Evolutionary conservation across 108 stramenopile species (phyloP).

Genomic region (Nannochloropsis salina): DNA sequence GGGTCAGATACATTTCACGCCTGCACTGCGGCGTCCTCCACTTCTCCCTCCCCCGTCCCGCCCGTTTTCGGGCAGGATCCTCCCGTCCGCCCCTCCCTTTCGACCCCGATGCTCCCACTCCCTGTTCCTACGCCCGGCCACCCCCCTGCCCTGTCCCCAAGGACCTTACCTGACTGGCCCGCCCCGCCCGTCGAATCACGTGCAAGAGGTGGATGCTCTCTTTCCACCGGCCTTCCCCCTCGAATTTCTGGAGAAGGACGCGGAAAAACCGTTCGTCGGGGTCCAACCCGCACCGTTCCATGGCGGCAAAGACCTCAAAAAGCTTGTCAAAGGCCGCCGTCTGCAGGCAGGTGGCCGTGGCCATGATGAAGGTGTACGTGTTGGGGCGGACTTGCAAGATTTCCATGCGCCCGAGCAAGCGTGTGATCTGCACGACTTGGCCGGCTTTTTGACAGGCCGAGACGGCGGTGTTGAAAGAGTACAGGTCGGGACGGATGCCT

Average conservation of each 20-base stretch:
- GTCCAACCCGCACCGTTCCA: slow-evolving; percentile 4
- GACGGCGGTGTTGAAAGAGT: slow-evolving; percentile 38
- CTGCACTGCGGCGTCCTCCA: no score
- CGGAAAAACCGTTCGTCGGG: neutral
- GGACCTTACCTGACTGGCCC: neutral
- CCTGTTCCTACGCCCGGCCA: neutral
- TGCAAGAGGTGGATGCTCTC: neutral
- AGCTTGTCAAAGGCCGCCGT: neutral
- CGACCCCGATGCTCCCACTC: no score
- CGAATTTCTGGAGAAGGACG: neutral
- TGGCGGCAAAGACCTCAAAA: neutral
- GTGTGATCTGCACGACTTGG: slow-evolving; percentile 21
- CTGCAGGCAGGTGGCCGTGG: slow-evolving; percentile 31
- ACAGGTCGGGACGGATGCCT: neutral
- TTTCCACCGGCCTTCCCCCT: neutral
- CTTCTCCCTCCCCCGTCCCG: no score
- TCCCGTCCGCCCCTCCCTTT: neutral
- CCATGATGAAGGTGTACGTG: slow-evolving; percentile 34
- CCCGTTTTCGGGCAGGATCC: neutral
- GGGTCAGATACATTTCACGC: no score
- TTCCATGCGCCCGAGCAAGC: slow-evolving; percentile 23
- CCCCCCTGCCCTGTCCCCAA: neutral
- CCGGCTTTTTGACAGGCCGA: slow-evolving; percentile 35
- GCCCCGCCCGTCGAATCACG: neutral
- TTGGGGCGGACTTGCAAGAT: slow-evolving; percentile 12